Evolutionary conservation across 2,329 filamentous ascomycete genomes (phyloP).

Genomic region (Cytospora schulzeri): DNA sequence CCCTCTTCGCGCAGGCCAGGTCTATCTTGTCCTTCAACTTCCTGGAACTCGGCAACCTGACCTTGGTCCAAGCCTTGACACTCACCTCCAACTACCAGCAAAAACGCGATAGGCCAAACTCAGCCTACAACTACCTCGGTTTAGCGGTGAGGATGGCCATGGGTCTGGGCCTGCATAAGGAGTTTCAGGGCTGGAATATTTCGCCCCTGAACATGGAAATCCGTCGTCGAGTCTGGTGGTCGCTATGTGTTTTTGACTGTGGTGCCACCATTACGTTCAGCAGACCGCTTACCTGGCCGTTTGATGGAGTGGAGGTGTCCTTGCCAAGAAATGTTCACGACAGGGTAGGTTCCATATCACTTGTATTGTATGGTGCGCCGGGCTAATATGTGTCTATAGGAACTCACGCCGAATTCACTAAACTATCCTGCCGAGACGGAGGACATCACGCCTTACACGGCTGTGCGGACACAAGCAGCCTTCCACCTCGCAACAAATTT

Average conservation of each 20-base stretch:
- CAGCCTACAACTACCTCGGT: conserved; percentile 52
- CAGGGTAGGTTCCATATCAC: conserved; percentile 25
- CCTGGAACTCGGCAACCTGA: conserved; percentile 31
- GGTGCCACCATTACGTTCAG: conserved; percentile 44
- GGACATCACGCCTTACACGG: conserved; percentile 46
- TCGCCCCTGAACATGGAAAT: conserved; percentile 38
- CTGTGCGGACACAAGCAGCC: conserved; percentile 45
- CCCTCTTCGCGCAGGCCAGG: conserved; percentile 50
- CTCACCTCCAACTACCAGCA: conserved; percentile 41
- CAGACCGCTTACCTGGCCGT: conserved; percentile 33
- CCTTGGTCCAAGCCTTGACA: conserved; percentile 37
- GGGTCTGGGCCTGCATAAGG: conserved; percentile 50
- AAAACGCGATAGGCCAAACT: conserved; percentile 53
- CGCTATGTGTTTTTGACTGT: conserved; percentile 46
- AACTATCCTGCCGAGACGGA: conserved; percentile 40
- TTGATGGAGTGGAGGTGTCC: conserved; percentile 32
- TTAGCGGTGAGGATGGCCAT: conserved; percentile 52
- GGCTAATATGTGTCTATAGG: conserved; percentile 22
- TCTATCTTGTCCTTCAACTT: conserved; percentile 29
- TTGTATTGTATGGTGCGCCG: neutral
- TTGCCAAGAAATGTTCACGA: conserved; percentile 33
- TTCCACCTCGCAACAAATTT: conserved; percentile 48
- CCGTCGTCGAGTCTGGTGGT: conserved; percentile 42
- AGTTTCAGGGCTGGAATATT: conserved; percentile 41
- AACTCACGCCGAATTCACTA: conserved; percentile 40